Base-by-base conservation (phyloP, 1,139 yeast genomes). In the Yamadazyma mexicana region DNA sequence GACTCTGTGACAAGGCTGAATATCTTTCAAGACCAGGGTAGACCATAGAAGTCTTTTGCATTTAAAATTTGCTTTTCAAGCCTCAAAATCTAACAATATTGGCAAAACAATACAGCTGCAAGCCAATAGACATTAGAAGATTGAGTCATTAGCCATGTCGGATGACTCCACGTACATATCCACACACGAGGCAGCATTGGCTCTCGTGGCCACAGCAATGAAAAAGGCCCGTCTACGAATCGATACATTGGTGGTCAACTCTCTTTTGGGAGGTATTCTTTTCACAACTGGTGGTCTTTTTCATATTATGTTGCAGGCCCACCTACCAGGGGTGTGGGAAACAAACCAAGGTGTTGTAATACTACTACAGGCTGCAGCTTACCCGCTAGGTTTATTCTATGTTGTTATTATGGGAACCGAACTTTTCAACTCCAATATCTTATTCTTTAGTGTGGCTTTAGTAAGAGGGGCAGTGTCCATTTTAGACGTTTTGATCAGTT, bases 131-230 rank as follows among this genome's bases (percentile, higher is more conserved):
- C n/a, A n/a, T n/a, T n/a, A n/a, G n/a, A n/a, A n/a, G n/a, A n/a
- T n/a, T n/a, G n/a, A 20, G 8, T 8, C 8, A 20, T 28, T 16
- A 14, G 16, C 9, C 4, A 49, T 49, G 53, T 39, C 47, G 75
- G 74, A 69, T 46, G 86, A 81, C 46, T 66, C 79, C 8, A 62
- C 69, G 49, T 84, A 83, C 54, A 69, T 83, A 39, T 79, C 88
- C 5, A 86, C 91, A 8, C 80, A 84, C 58, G 94, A 85, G 51
- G 81, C 92, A 1, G 92, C 92, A 1, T 59, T 85, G 38, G 92
- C 92, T 0, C 83, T 83, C 36, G 89, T 85, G 24, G 94, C 94
- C 6, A 85, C 92, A 0, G 73, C 87, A 2, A 85, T 84, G 92
- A 85, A 85, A 56, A 85, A 85, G 54, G 77, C 91, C 2, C 70